Base-by-base conservation (phyloP, 2,329 filamentous ascomycete species). In the Bipolaris zeicola region DNA sequence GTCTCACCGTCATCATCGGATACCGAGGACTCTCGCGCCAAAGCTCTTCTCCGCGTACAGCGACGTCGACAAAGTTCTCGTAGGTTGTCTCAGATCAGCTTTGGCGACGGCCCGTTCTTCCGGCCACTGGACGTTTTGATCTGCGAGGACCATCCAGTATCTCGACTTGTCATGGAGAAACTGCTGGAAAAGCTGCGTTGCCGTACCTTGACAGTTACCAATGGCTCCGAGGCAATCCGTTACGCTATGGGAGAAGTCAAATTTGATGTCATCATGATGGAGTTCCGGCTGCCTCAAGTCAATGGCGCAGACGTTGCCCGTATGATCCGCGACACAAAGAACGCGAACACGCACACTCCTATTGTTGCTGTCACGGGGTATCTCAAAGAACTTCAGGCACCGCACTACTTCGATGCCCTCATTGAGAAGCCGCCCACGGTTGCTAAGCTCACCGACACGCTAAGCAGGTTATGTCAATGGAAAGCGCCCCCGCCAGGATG, bases 151-250 rank as follows among this genome's bases (percentile, higher is more conserved):
- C 95, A 99, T 74, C 95, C 95, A 0, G 94, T 99, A 3, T 96
- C 95, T 5, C 87, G 94, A 20, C 88, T 99, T 81, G 94, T 99
- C n/a, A 98, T 99, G 94, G 95, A 99, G 73, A 95, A 96, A 68
- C 80, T 99, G 6, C 83, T 99, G 50, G 95, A 99, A 76, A 99
- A 98, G 78, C 81, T 98, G 34, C 89, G 92, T 34, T 99, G 95
- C 70, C 90, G 95, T 39, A 97, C 94, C 7, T 95, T 99, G 68
- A 92, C 91, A 2, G 94, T 95, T 4, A 85, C 89, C 3, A 96
- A 93, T 66, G 95, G 95, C 0, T 89, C 91, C 0, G 95, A 99
- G 72, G 95, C 94, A 10, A 89, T 96, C 68, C 87, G 94, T 20
- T 96, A 95, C 77, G 92, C 95, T 26, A 91, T 96, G 82, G 94